Percentiles rank a stretch among this genome's conserved stretches.
Conservation (phyloP, 2,329 filamentous ascomycete genomes). For the Aspergillus tubingensis region DNA sequence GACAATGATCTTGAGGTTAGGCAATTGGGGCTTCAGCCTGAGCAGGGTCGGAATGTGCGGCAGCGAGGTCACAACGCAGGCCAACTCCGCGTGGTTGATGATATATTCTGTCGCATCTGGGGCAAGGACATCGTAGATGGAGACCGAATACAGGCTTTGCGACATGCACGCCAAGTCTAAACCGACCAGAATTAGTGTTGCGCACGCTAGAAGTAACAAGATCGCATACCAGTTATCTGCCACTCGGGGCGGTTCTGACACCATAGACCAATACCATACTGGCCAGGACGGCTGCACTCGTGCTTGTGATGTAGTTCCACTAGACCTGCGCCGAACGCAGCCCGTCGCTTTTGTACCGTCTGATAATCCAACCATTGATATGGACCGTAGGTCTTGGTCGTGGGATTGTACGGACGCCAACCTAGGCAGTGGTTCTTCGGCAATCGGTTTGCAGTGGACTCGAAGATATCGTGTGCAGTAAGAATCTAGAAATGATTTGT, state of each 20-base stretch:
- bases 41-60: conserved; percentile 79
- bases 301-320: conserved; percentile 76
- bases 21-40: conserved; percentile 75
- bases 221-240: conserved; percentile 70
- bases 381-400: conserved; percentile 70
- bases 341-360: conserved; percentile 75
- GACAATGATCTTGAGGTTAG: conserved; percentile 82
- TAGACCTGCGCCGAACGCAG: conserved; percentile 82
- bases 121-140: conserved; percentile 93
- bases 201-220: neutral
- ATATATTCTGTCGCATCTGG: conserved; percentile 93
- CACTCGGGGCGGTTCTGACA: conserved; percentile 85
- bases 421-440: conserved; percentile 76
- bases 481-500: conserved; percentile 42
- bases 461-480: conserved; percentile 81
- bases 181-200: neutral
- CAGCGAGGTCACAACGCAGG: conserved; percentile 75
- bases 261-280: conserved; percentile 80
- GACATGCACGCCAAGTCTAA: conserved; percentile 82
- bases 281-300: conserved; percentile 63
- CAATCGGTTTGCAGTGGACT: conserved; percentile 62
- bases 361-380: conserved; percentile 84
- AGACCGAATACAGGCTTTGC: conserved; percentile 85
- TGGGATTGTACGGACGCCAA: conserved; percentile 74
- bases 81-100: conserved; percentile 81